These are phyloP conservation scores for Mortierella polycephala DNA, from an alignment of 371 early-diverging fungal species.

Conservation along the genomic window DNA sequence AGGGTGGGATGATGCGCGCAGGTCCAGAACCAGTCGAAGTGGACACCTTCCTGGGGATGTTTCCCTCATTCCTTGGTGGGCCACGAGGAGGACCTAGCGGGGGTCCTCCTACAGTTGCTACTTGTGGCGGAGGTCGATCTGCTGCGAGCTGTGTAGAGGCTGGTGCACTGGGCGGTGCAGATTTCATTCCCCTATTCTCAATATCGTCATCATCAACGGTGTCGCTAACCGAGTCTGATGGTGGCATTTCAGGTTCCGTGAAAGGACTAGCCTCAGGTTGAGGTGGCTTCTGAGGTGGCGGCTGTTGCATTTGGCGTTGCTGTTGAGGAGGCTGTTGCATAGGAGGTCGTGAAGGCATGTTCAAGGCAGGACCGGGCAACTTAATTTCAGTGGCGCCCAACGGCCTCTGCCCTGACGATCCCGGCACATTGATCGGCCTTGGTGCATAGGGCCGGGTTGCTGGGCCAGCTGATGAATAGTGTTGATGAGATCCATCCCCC, in stretches of 20 bases:
- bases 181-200: slow-evolving; percentile 21
- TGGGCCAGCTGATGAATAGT: slow-evolving; percentile 15
- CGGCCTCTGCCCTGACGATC: slow-evolving; percentile 34
- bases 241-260: slow-evolving; percentile 40
- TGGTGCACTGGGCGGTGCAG: neutral
- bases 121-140: slow-evolving; percentile 14
- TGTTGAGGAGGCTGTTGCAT: slow-evolving; percentile 1
- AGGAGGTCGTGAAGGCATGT: neutral
- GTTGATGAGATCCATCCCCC: slow-evolving; percentile 19
- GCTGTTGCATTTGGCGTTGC: slow-evolving; percentile 10
- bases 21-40: slow-evolving; percentile 26
- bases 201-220: slow-evolving; percentile 40
- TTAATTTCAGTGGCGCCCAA: slow-evolving; percentile 22
- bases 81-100: slow-evolving; percentile 47
- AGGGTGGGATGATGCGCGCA: slow-evolving; percentile 28
- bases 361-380: slow-evolving; percentile 17
- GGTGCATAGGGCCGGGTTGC: slow-evolving; percentile 6
- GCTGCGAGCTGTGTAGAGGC: slow-evolving; percentile 2
- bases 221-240: slow-evolving; percentile 20
- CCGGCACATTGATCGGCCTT: slow-evolving; percentile 18
- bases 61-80: slow-evolving; percentile 20
- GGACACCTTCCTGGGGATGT: slow-evolving; percentile 14
- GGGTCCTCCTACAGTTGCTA: slow-evolving; percentile 27
- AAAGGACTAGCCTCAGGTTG: slow-evolving; percentile 10
- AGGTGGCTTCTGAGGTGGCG: neutral